Conservation (phyloP, 208 protist genomes). For the Angomonas desouzai region DNA sequence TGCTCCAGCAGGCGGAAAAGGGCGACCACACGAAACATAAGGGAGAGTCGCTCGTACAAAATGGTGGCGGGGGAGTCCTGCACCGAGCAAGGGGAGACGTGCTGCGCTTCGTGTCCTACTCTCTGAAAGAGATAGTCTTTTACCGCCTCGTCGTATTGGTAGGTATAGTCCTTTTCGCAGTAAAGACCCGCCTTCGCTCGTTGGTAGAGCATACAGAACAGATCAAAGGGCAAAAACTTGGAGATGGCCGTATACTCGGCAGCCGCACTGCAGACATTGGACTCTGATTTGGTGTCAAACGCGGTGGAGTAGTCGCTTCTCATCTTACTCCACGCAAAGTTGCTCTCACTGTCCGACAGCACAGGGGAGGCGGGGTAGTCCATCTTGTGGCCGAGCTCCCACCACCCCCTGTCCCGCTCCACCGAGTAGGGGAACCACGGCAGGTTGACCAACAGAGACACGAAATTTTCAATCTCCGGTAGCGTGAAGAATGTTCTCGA, state of each 20-base stretch:
- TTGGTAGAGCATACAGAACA: conserved; percentile 1
- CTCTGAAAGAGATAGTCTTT: not conserved
- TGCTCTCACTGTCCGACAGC: not conserved
- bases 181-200: not conserved
- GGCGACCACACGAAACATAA: not conserved
- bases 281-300: not conserved
- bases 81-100: not conserved
- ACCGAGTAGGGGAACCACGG: not conserved
- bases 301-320: conserved; percentile 2
- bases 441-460: conserved; percentile 7
- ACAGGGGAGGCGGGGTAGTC: not conserved
- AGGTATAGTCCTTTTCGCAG: not conserved
- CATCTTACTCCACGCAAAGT: not conserved
- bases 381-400: not conserved
- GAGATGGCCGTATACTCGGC: not conserved
- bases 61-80: conserved; percentile 4
- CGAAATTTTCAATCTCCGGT: conserved; percentile 9
- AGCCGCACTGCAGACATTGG: not conserved
- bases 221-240: not conserved
- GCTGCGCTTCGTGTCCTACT: not conserved
- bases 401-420: not conserved
- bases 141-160: not conserved
- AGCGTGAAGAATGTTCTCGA: not conserved
- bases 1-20: not conserved
- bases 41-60: conserved; percentile 2